Base-by-base conservation (phyloP, 176 grass and related monocot species). In the Raddia guianensis region DNA sequence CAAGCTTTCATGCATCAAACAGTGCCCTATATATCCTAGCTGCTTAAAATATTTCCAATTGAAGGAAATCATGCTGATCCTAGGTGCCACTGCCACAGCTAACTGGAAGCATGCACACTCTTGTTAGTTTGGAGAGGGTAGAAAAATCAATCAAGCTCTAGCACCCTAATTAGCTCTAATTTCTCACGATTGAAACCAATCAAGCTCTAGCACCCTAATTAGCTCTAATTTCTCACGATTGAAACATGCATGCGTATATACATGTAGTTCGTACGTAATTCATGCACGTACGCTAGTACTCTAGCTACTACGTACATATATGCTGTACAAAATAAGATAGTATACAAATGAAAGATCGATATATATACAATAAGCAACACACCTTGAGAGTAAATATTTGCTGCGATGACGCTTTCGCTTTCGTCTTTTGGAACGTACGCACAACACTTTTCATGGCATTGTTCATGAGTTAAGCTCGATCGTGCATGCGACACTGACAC, bases 391-490 rank as follows among this genome's bases (percentile, higher is more conserved):
- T 50, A 12, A 50, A 64, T 47, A 7, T 13, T 6, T 34, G 59
- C 59, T 34, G 42, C 18, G 47, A 71, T 44, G 4, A 16, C 53
- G 57, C 47, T 82, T 64, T 72, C 69, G 62, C 33, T 53, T 52
- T 82, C 56, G 0, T 82, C 69, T 63, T 73, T 72, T 16, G 18
- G 9, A 51, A 19, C 44, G 15, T 12, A 49, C 44, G 15, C 7
- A 49, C 9, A 27, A 5, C 7, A 44, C 68, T 82, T 82, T 73
- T 63, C 47, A 73, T 64, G 32, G 47, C 69, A 53, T 53, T 82
- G 46, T 51, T 40, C 80, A 82, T 82, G 80, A 73, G 80, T 64
- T 63, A 47, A 82, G 57, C 58, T 44, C 47, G 57, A 73, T 40
- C 37, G 37, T 40, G 37, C 37, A 40, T 40, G 37, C 37, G 1